Evolutionary conservation across 805 yeast species (phyloP).

Genomic region (Blastobotrys chiropterorum): DNA sequence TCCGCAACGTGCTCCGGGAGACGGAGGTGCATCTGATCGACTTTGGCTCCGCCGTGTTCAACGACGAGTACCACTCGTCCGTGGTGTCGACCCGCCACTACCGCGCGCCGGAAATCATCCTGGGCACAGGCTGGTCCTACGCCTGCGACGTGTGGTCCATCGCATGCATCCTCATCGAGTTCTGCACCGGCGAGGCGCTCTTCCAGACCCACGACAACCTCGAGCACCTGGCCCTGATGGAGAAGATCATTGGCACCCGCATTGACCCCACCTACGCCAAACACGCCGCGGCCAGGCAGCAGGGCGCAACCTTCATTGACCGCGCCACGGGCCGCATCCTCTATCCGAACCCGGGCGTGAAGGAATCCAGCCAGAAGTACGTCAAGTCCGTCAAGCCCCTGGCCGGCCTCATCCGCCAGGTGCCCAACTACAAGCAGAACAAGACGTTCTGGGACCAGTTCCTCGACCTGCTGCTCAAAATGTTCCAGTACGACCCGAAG

Average conservation of each 20-base stretch:
- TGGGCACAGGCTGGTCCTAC: slow-evolving; percentile 94
- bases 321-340: slow-evolving; percentile 23
- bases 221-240: slow-evolving; percentile 95
- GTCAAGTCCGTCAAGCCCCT: slow-evolving; percentile 35
- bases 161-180: slow-evolving; percentile 87
- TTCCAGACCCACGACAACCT: slow-evolving; percentile 92
- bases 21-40: slow-evolving; percentile 88
- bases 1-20: slow-evolving; percentile 51
- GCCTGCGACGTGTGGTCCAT: slow-evolving; percentile 97
- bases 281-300: slow-evolving; percentile 19
- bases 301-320: slow-evolving; percentile 27
- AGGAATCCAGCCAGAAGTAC: slow-evolving; percentile 29
- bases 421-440: slow-evolving; percentile 8
- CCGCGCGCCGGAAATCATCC: slow-evolving; percentile 92
- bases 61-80: slow-evolving; percentile 88
- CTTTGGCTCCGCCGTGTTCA: slow-evolving; percentile 94
- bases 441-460: slow-evolving; percentile 78
- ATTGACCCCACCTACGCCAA: slow-evolving; percentile 27
- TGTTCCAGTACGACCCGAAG: slow-evolving; percentile 66
- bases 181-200: slow-evolving; percentile 88
- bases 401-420: slow-evolving; percentile 21
- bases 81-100: slow-evolving; percentile 94
- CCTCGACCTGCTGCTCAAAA: slow-evolving; percentile 56
- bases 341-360: slow-evolving; percentile 35
- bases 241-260: slow-evolving; percentile 56